Conservation (phyloP, 352 stramenopile species). For the Phytophthora meadii region DNA sequence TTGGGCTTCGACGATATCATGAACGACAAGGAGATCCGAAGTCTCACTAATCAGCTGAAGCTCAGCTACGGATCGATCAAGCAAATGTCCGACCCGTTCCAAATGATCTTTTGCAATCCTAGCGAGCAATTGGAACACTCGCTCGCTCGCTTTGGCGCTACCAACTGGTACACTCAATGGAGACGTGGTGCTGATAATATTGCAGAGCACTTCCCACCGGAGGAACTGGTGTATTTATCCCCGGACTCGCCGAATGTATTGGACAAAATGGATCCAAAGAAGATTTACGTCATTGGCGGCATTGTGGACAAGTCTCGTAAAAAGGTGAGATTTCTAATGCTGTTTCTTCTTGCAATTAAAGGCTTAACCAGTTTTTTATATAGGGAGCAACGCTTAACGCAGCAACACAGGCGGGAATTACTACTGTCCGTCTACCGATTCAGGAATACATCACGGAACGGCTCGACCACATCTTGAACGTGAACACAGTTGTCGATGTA, state of each 20-base stretch:
- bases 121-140: slow-evolving; percentile 52
- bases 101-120: slow-evolving; percentile 67
- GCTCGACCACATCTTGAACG: slow-evolving; percentile 82
- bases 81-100: slow-evolving; percentile 70
- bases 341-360: background rate
- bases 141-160: slow-evolving; percentile 69
- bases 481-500: slow-evolving; percentile 81
- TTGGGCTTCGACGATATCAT: slow-evolving; percentile 82
- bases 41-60: slow-evolving; percentile 80
- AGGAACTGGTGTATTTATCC: slow-evolving; percentile 77
- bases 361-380: background rate
- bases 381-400: slow-evolving; percentile 65
- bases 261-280: slow-evolving; percentile 56
- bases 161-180: slow-evolving; percentile 70
- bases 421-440: slow-evolving; percentile 71
- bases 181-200: slow-evolving; percentile 40
- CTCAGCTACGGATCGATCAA: slow-evolving; percentile 74
- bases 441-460: slow-evolving; percentile 74
- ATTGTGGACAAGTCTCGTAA: slow-evolving; percentile 85
- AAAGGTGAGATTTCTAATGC: slow-evolving; percentile 40
- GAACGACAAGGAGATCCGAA: slow-evolving; percentile 84
- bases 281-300: slow-evolving; percentile 84
- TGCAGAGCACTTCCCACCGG: slow-evolving; percentile 40
- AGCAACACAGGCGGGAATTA: slow-evolving; percentile 54
- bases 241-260: slow-evolving; percentile 78